Evolutionary conservation across 495 filamentous ascomycete genomes (phyloP).

Genomic region (Cercophora newfieldiana): DNA sequence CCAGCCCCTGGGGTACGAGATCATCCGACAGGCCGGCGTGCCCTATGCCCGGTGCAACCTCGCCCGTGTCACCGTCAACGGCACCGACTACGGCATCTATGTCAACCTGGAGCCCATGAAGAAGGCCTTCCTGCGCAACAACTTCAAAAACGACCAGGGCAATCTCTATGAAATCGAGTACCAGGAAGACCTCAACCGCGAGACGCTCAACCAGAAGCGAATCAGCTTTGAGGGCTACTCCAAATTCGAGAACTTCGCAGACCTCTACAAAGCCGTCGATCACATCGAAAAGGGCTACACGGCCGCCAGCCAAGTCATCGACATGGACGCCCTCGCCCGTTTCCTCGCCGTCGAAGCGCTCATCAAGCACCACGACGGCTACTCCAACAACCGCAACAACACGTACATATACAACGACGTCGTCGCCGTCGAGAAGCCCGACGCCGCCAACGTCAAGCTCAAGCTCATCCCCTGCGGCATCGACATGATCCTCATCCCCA

Average conservation of each 20-base stretch:
- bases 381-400: neutral
- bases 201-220: neutral
- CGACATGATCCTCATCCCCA: neutral
- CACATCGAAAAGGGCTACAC: neutral
- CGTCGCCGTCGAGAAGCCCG: neutral
- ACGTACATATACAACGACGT: neutral
- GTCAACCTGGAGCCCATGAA: neutral
- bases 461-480: neutral
- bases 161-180: neutral
- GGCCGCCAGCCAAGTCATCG: neutral
- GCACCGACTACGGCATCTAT: constrained; percentile 3
- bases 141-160: constrained; percentile 1
- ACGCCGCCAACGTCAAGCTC: neutral
- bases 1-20: neutral
- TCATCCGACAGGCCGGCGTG: neutral
- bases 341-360: neutral
- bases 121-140: neutral
- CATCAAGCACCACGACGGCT: neutral
- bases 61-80: neutral
- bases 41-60: neutral
- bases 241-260: neutral
- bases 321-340: neutral
- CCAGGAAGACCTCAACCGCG: neutral
- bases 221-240: neutral
- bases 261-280: neutral